These are phyloP conservation scores for Myxozyma geophila DNA, from an alignment of 805 yeast species.

Conservation along the genomic window DNA sequence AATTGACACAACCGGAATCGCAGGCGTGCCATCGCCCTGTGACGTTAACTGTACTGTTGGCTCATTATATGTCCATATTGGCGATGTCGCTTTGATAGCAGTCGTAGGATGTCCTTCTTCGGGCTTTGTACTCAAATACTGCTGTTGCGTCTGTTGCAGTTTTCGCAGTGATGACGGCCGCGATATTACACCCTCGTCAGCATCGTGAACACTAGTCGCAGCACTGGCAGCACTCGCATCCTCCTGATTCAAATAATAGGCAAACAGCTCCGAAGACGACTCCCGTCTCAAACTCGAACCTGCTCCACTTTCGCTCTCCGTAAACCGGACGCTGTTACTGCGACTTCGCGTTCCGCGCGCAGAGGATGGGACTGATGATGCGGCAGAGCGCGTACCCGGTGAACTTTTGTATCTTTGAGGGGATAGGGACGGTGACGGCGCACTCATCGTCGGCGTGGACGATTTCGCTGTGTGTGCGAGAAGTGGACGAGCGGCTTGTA, in stretches of 20 bases:
- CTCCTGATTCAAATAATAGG: constrained; percentile 24
- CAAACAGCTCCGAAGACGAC: constrained; percentile 24
- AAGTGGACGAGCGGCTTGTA: background rate
- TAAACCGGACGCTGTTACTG: background rate
- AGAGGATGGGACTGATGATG: background rate
- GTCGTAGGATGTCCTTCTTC: constrained; percentile 18
- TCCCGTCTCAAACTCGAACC: background rate
- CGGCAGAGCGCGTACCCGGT: background rate
- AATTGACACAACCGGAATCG: constrained; percentile 12
- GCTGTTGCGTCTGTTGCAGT: background rate
- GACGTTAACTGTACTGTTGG: constrained; percentile 3
- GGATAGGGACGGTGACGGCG: too few relatives aligned
- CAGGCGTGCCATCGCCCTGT: constrained; percentile 1
- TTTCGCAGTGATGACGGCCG: constrained; percentile 1
- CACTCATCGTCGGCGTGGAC: too few relatives aligned
- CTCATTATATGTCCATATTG: constrained; percentile 31
- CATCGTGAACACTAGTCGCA: background rate
- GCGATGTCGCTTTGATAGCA: constrained; percentile 33
- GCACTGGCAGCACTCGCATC: background rate
- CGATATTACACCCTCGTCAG: background rate
- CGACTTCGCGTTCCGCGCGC: background rate
- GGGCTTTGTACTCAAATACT: background rate
- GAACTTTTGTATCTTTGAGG: constrained; percentile 1
- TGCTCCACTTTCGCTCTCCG: constrained; percentile 2
- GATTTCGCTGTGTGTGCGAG: background rate